These are phyloP conservation scores for Lactarius hatsudake DNA, from an alignment of 768 basidiomycete species.

Conservation along the genomic window DNA sequence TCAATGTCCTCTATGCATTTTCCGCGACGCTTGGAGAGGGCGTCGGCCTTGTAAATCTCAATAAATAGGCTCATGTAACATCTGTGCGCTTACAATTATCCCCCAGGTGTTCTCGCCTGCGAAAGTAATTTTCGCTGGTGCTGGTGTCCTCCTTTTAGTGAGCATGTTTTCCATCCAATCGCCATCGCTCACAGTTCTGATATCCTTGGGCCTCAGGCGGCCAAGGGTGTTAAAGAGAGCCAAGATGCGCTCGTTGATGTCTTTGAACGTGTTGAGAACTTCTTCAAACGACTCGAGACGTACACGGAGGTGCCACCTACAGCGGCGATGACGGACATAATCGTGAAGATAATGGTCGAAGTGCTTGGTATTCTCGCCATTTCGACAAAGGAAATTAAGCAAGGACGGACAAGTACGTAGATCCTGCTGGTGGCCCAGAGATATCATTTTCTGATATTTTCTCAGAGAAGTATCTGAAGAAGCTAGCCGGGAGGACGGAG, in stretches of 20 bases:
- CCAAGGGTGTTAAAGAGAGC: neutral
- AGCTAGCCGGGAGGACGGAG: too few relatives aligned
- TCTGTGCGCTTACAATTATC: neutral
- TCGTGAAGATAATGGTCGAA: neutral
- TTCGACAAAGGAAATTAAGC: neutral
- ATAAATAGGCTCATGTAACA: neutral
- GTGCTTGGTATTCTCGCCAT: neutral
- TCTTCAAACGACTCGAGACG: neutral
- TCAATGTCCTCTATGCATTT: neutral
- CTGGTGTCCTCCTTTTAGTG: neutral
- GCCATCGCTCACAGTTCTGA: neutral
- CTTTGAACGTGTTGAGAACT: neutral
- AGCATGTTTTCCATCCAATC: neutral
- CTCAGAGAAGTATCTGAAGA: too few relatives aligned
- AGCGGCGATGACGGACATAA: neutral
- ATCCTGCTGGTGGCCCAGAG: neutral
- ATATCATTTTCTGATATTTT: neutral
- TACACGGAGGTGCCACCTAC: neutral
- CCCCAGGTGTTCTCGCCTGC: neutral
- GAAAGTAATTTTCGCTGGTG: neutral
- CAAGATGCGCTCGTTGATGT: neutral
- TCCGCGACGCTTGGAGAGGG: neutral
- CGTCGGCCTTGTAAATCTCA: neutral
- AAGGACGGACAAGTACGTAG: neutral
- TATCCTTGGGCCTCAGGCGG: neutral